Evolutionary conservation across 768 basidiomycete species (phyloP).

Genomic region (Hygrocybe coccinea): DNA sequence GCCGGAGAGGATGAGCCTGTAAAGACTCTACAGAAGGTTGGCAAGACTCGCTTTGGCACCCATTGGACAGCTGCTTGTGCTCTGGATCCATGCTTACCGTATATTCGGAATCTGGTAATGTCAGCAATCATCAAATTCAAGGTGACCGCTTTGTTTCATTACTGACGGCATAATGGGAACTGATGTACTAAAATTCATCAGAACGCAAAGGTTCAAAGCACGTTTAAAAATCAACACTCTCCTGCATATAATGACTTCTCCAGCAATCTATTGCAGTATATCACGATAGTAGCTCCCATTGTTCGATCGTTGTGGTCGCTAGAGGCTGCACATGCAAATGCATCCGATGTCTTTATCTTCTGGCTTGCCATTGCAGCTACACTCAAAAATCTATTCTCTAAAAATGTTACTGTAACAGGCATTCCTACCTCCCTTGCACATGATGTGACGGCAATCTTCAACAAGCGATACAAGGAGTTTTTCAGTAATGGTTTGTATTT

Average conservation of each 20-base stretch:
- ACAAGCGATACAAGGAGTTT: conserved; percentile 25
- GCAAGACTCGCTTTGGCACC: conserved; percentile 10
- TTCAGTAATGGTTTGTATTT: conserved; percentile 29
- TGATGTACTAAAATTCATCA: background rate
- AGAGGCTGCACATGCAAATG: conserved; percentile 17
- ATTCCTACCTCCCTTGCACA: conserved; percentile 18
- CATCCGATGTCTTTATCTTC: conserved; percentile 23
- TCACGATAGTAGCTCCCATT: conserved; percentile 17
- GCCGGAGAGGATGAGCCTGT: background rate
- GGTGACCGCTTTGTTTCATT: background rate
- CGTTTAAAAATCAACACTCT: background rate
- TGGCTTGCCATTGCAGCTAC: conserved; percentile 20
- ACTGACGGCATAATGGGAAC: background rate
- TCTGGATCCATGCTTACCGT: background rate
- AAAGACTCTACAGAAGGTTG: background rate
- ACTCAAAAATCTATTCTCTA: conserved; percentile 13
- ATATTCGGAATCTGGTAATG: background rate
- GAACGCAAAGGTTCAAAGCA: background rate
- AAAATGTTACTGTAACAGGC: background rate
- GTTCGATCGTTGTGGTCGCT: conserved; percentile 24
- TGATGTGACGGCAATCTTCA: conserved; percentile 22
- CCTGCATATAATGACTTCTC: conserved; percentile 6
- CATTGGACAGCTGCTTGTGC: conserved; percentile 5
- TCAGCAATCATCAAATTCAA: background rate
- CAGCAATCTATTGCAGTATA: conserved; percentile 15